Evolutionary conservation across 345 rosid species (phyloP), one percentile per base, ranked within the genome.

Genomic region (Limnanthes douglasii): DNA sequence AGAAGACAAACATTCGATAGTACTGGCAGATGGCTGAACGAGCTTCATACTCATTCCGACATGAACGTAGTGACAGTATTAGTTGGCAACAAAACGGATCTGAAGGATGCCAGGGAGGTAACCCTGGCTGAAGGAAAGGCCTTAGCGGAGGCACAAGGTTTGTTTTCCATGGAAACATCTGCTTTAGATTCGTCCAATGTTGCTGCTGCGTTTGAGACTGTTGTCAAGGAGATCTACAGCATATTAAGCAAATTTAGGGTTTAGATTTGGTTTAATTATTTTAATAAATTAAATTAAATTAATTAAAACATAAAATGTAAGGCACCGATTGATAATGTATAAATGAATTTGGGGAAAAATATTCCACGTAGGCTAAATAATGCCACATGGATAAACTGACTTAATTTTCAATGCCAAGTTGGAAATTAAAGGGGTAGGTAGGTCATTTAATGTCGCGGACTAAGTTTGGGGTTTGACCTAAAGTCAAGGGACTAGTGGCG

Each of bases 141-240:
- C 3, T 59, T 88, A 56, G 95, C 97, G 0, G 93, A 88, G 72
- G 73, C 81, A 19, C 81, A 79, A 39, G 84, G 93, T 23, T 68
- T 83, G 51, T 88, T 83, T 61, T 88, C 83, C 61, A 66, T 88
- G 72, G 97, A 88, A 42, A 88, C 97, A 30, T 88, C 95, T 0
- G 97, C 97, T 31, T 72, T 88, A 7, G 95, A 88, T 64, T 88
- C 97, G 8, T 88, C 93, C 1, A 88, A 79, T 16, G 97, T 88
- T 18, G 43, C 67, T 3, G 62, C 77, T n/a, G 97, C 97, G n/a
- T 88, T 88, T 54, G 72, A 71, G 63, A 88, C 75, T 0, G 97
- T 83, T 25, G 97, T 88, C 22, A 75, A 60, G 61, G 97, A 88
- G 81, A 88, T 88, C 38, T 83, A 72, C 72, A 53, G 59, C 43